Conservation (phyloP, 768 basidiomycete genomes). For the Candolleomyces aberdarensis region DNA sequence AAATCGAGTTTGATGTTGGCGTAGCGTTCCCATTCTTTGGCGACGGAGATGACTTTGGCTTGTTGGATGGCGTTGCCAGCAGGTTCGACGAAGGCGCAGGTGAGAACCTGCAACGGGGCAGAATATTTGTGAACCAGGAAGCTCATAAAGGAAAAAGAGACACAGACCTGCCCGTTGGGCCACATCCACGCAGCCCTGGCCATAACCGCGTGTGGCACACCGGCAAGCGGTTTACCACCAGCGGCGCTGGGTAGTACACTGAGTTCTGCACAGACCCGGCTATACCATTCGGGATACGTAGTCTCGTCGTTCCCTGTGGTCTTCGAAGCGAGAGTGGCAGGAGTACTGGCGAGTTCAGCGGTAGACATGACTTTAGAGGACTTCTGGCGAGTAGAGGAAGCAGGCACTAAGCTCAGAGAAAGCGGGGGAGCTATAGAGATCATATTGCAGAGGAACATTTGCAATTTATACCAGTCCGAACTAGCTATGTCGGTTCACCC, state of each 20-base stretch:
- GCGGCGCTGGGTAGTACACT: not conserved
- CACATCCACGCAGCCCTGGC: not conserved
- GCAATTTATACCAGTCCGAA: too few relatives aligned
- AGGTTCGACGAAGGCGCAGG: not conserved
- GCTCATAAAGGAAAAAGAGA: not conserved
- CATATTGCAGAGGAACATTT: too few relatives aligned
- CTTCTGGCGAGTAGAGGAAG: not conserved
- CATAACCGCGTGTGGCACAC: constrained; percentile 1
- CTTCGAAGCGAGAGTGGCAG: too few relatives aligned
- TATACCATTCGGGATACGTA: not conserved
- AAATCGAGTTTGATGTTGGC: constrained; percentile 12
- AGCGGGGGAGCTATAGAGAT: too few relatives aligned
- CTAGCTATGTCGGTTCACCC: too few relatives aligned
- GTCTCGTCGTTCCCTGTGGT: not conserved
- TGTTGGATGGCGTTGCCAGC: not conserved
- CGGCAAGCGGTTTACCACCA: not conserved
- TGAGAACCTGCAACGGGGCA: not conserved
- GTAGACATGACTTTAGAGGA: too few relatives aligned
- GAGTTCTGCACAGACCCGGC: not conserved
- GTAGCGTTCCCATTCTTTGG: constrained; percentile 16
- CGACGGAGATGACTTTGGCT: constrained; percentile 10
- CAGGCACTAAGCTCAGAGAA: too few relatives aligned
- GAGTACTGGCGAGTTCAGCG: too few relatives aligned
- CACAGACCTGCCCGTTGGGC: constrained; percentile 3
- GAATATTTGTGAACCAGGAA: not conserved